These are phyloP conservation scores for Quillaja saponaria DNA, from an alignment of 306 rosid genomes.

Conservation along the genomic window DNA sequence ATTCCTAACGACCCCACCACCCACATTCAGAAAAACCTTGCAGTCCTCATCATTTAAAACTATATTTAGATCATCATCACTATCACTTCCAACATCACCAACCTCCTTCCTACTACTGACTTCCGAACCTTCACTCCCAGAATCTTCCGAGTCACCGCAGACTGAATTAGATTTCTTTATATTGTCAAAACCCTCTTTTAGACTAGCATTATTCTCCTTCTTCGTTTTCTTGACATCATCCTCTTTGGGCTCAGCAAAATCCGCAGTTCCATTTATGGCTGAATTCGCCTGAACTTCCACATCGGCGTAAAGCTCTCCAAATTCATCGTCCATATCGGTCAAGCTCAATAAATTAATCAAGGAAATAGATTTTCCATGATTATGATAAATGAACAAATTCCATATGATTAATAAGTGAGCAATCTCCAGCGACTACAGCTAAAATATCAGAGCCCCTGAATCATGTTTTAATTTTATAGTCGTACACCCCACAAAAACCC, in stretches of 20 bases:
- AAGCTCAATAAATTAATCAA: conserved; percentile 8
- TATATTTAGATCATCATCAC: conserved; percentile 65
- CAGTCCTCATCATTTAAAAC: conserved; percentile 60
- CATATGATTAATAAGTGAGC: conserved; percentile 2
- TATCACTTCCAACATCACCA: conserved; percentile 46
- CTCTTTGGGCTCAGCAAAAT: conserved; percentile 25
- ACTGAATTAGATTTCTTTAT: conserved; percentile 13
- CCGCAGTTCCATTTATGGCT: conserved; percentile 21
- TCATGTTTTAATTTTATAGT: background rate
- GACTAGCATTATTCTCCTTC: background rate
- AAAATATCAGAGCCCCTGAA: background rate
- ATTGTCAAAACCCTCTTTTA: background rate
- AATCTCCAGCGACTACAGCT: background rate
- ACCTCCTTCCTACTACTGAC: conserved; percentile 2
- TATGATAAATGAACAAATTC: conserved; percentile 9
- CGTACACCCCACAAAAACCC: background rate
- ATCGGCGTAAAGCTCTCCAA: conserved; percentile 57
- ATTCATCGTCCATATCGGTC: conserved; percentile 54
- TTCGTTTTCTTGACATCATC: conserved; percentile 2
- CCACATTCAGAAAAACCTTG: conserved; percentile 8
- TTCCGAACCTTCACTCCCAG: conserved; percentile 19
- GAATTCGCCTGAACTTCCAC: conserved; percentile 36
- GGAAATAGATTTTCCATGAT: background rate
- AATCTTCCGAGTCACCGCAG: conserved; percentile 8
- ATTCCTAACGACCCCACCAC: conserved; percentile 23